phyloP scores from a whole-genome alignment of 2,329 filamentous ascomycete genomes.

The Aspergillus udagawae region DNA sequence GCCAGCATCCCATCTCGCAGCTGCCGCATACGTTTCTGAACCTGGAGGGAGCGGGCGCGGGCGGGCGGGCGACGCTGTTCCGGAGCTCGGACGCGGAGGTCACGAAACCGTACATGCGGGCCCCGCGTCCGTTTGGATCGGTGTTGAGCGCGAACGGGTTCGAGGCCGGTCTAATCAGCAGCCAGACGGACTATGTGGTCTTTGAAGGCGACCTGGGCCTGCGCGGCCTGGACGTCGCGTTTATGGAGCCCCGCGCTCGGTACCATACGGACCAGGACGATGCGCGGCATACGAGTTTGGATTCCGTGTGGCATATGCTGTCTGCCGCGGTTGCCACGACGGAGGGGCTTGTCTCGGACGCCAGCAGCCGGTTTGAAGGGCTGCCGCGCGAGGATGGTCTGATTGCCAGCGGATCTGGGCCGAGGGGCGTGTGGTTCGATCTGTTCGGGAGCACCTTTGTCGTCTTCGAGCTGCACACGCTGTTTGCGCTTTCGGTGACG shows the following conservation, averaged over 20 bases:
- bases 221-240: slow-evolving; percentile 86
- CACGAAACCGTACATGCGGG: slow-evolving; percentile 69
- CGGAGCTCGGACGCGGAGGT: slow-evolving; percentile 83
- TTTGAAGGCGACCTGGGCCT: slow-evolving; percentile 74
- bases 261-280: slow-evolving; percentile 95
- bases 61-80: slow-evolving; percentile 82
- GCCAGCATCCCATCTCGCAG: slow-evolving; percentile 73
- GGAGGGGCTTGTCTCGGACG: slow-evolving; percentile 65
- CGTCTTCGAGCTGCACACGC: slow-evolving; percentile 71
- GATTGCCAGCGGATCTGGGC: slow-evolving; percentile 63
- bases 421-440: slow-evolving; percentile 86
- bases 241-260: slow-evolving; percentile 76
- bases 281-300: slow-evolving; percentile 63
- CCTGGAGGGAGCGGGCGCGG: slow-evolving; percentile 89
- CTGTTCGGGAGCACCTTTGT: slow-evolving; percentile 77
- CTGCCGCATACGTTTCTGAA: slow-evolving; percentile 89
- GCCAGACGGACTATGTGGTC: slow-evolving; percentile 84
- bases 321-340: slow-evolving; percentile 75
- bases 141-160: slow-evolving; percentile 83
- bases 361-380: slow-evolving; percentile 63
- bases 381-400: slow-evolving; percentile 55
- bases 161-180: slow-evolving; percentile 70
- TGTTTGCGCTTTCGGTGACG: slow-evolving; percentile 85
- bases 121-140: slow-evolving; percentile 74
- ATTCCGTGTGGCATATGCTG: slow-evolving; percentile 90